Evolutionary conservation across 2,329 filamentous ascomycete species (phyloP), one percentile per base, ranked within the genome.

Genomic region (Pseudogymnoascus sp.): DNA sequence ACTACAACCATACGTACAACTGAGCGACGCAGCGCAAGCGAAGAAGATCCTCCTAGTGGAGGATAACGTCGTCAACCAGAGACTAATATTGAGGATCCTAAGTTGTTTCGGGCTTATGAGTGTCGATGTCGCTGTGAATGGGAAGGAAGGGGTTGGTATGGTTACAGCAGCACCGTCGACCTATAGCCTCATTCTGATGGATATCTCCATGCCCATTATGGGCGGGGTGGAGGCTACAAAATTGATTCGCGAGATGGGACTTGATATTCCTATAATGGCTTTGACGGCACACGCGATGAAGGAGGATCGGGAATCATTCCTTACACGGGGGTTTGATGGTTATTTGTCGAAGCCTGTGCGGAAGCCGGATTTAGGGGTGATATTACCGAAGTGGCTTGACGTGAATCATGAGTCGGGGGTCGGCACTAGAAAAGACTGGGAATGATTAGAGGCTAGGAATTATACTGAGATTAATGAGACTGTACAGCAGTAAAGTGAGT

Each of bases 141-240:
- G 78, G 0, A 70, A 71, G 2, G 75, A 80, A 63, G 78, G 78
- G 0, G 76, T 80, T 8, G 71, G 70, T 3, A 71, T 77, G 66
- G 69, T 81, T 1, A 74, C 74, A 6, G 72, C 75, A 62, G 76
- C 75, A 41, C 75, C 77, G 0, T 66, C 76, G 1, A 73, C 74
- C 0, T 81, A 80, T 38, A 76, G 78, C 64, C 70, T 83, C 7
- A 77, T 84, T 5, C 72, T 85, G 4, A 85, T 85, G 83, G 83
- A 85, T 69, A 79, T 83, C 66, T 81, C 80, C 66, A 85, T 85
- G 83, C 83, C 83, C 3, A 73, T 84, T 14, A 81, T 84, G 77
- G 80, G 84, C 65, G 83, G 83, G 1, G 71, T 80, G 61, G 76
- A 80, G 5, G 82, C 82, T 25, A 79, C 82, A 0, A 73, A 69